These are phyloP conservation scores for Apodospora peruviana DNA, from an alignment of 495 filamentous ascomycete genomes.

Conservation along the genomic window DNA sequence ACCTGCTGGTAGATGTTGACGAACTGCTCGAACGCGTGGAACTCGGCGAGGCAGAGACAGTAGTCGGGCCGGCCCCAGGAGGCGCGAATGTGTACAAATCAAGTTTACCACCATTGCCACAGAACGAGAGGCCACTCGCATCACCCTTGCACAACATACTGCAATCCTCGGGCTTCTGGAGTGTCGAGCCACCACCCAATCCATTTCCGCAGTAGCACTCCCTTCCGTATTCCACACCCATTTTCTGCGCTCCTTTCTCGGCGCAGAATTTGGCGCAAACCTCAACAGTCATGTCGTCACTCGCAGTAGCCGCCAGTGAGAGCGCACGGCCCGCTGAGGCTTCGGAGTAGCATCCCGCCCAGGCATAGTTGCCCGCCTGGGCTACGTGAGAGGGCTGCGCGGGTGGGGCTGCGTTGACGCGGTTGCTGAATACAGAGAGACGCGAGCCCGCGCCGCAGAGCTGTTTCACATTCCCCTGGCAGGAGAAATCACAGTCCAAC, in stretches of 20 bases:
- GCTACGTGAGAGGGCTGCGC: conserved; percentile 22
- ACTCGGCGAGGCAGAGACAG: background rate
- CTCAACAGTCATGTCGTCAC: conserved; percentile 31
- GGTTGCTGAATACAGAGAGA: conserved; percentile 27
- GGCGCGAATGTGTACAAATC: conserved; percentile 11
- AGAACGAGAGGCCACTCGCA: conserved; percentile 11
- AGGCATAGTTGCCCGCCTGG: conserved; percentile 23
- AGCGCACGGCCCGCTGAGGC: conserved; percentile 43
- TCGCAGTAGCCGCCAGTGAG: conserved; percentile 34
- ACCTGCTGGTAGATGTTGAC: background rate
- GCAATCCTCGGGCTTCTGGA: conserved; percentile 15
- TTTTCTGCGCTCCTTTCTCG: conserved; percentile 10
- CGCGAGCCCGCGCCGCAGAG: conserved; percentile 27
- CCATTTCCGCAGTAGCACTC: conserved; percentile 41
- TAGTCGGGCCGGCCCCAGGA: background rate
- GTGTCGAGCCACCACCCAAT: conserved; percentile 21
- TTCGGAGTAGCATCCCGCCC: conserved; percentile 34
- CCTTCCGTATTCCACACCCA: conserved; percentile 27
- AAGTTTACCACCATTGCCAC: conserved; percentile 14
- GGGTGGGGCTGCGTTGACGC: conserved; percentile 4
- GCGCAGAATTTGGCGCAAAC: conserved; percentile 28
- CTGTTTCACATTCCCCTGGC: conserved; percentile 24
- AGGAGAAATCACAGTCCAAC: conserved; percentile 15
- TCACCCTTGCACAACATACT: conserved; percentile 32
- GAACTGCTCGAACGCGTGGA: background rate